Evolutionary conservation across 2,329 filamentous ascomycete species (phyloP).

Genomic region (Rugonectria rugulosa): DNA sequence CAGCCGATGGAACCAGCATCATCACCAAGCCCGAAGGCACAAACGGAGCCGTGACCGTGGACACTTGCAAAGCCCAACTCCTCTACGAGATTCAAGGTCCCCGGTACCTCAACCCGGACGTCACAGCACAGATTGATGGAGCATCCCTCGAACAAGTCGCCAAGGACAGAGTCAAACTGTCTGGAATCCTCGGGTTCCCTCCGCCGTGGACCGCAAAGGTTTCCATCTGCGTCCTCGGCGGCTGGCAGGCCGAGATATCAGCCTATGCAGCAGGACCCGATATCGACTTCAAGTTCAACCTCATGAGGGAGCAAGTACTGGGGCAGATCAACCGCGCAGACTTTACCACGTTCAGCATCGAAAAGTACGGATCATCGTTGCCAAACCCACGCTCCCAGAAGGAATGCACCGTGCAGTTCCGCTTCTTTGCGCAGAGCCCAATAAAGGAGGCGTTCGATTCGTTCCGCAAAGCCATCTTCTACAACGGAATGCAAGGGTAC

Average conservation of each 20-base stretch:
- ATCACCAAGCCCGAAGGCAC: slow-evolving; percentile 57
- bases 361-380: slow-evolving; percentile 37
- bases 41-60: slow-evolving; percentile 49
- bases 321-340: slow-evolving; percentile 30
- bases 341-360: slow-evolving; percentile 41
- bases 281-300: slow-evolving; percentile 38
- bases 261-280: slow-evolving; percentile 35
- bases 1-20: slow-evolving; percentile 51
- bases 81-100: slow-evolving; percentile 53
- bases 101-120: slow-evolving; percentile 51
- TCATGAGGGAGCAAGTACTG: slow-evolving; percentile 39
- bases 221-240: slow-evolving; percentile 47
- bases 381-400: slow-evolving; percentile 42
- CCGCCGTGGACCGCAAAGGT: slow-evolving; percentile 51
- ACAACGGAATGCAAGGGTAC: slow-evolving; percentile 44
- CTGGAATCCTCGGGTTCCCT: slow-evolving; percentile 47
- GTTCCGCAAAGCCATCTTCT: slow-evolving; percentile 35
- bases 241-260: slow-evolving; percentile 47
- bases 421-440: slow-evolving; percentile 49
- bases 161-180: slow-evolving; percentile 39
- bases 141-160: slow-evolving; percentile 46
- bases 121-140: slow-evolving; percentile 45
- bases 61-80: slow-evolving; percentile 46
- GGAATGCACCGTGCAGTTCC: slow-evolving; percentile 50
- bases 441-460: slow-evolving; percentile 30